phyloP scores from a whole-genome alignment of 2,329 filamentous ascomycete species.

The Xylaria hypoxylon region DNA sequence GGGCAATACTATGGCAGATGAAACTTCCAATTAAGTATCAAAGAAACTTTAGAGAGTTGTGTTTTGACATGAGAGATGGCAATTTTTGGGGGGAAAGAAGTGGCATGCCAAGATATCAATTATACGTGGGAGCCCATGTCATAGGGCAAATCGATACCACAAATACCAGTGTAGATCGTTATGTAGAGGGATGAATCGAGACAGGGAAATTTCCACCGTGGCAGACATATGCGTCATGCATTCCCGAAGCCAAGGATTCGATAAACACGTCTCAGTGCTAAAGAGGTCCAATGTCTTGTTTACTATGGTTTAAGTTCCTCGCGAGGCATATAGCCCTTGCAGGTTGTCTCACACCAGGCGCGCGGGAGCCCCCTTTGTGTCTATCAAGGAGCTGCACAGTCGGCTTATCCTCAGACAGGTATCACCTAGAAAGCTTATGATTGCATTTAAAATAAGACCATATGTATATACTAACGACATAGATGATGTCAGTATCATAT shows the following conservation, averaged over 20 bases:
- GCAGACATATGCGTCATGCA: constrained; percentile 35
- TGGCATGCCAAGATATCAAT: constrained; percentile 42
- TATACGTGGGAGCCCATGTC: constrained; percentile 28
- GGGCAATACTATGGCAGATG: not conserved
- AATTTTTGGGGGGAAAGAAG: constrained; percentile 4
- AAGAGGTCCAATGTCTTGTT: constrained; percentile 1
- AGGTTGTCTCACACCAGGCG: constrained; percentile 30
- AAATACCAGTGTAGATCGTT: constrained; percentile 37
- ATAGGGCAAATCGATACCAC: constrained; percentile 24
- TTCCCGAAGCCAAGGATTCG: constrained; percentile 25
- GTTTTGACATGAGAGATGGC: constrained; percentile 17
- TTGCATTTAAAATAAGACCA: not conserved
- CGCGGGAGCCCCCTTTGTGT: constrained; percentile 1
- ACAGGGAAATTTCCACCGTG: constrained; percentile 45
- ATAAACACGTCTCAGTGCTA: constrained; percentile 22
- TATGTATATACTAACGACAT: not conserved
- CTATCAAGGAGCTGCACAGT: not conserved
- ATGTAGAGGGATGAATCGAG: constrained; percentile 33
- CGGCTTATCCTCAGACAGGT: constrained; percentile 5
- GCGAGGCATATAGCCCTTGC: not conserved
- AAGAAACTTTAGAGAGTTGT: not conserved
- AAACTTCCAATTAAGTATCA: constrained; percentile 1
- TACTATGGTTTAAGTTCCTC: not conserved
- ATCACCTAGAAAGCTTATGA: constrained; percentile 1
- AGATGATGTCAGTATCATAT: not conserved